Percentiles rank a stretch among this genome's conserved stretches.
Evolutionary conservation across 2,329 filamentous ascomycete species (phyloP).

Genomic region (Laburnicola sp.): DNA sequence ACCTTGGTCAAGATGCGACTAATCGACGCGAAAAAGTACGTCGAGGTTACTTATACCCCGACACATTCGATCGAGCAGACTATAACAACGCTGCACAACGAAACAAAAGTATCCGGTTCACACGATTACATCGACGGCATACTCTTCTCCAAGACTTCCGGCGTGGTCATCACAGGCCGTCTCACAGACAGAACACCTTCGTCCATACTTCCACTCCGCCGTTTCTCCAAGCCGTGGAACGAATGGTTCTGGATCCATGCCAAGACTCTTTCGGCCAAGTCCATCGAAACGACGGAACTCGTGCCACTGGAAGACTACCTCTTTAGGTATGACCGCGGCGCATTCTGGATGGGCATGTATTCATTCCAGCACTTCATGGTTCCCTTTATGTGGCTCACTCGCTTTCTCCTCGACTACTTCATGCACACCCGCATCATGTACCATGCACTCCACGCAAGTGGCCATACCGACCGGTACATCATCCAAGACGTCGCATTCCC

Average conservation of each 20-base stretch:
- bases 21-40: constrained; percentile 56
- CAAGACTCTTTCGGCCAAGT: constrained; percentile 7
- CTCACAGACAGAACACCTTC: constrained; percentile 52
- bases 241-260: constrained; percentile 76
- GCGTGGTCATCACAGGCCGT: constrained; percentile 63
- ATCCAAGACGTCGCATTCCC: constrained; percentile 67
- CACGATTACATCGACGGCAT: constrained; percentile 72
- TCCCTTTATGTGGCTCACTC: constrained; percentile 61
- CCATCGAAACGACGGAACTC: constrained; percentile 36
- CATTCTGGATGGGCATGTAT: constrained; percentile 64
- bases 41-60: constrained; percentile 65
- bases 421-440: constrained; percentile 67
- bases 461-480: constrained; percentile 59
- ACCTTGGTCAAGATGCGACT: constrained; percentile 63
- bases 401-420: constrained; percentile 62
- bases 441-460: constrained; percentile 62
- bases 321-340: constrained; percentile 65
- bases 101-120: too few species aligned
- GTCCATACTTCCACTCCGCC: constrained; percentile 27
- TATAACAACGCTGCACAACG: constrained; percentile 46
- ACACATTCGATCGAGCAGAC: constrained; percentile 55
- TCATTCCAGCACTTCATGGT: constrained; percentile 62
- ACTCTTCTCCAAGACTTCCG: constrained; percentile 58
- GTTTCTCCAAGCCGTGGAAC: constrained; percentile 61
- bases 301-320: constrained; percentile 59